Base-by-base conservation (phyloP, 2,329 filamentous ascomycete genomes). In the Aspergillus tamarii region DNA sequence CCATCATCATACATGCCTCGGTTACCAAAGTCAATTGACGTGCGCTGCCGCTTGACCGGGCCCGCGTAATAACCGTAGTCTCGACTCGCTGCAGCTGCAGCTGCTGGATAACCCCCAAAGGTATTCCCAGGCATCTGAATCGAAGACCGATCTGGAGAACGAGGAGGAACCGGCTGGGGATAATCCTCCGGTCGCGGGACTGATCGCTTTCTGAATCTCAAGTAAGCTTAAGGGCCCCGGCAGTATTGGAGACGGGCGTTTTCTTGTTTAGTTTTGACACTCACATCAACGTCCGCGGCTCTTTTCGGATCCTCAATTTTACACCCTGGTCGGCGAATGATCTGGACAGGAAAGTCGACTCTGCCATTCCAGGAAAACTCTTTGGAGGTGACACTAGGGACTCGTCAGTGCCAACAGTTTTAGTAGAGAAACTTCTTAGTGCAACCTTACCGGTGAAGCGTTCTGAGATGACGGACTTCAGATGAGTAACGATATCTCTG, bases 261-360 rank as follows among this genome's bases (percentile, higher is more conserved):
- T 30, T 32, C 36, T 21, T n/a, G 23, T 21, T 12, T 32, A 14
- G 30, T 19, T 21, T 10, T 26, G 23, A 45, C 48, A 76, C 76
- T 72, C 65, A 79, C 79, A 80, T 72, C 63, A 80, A 68, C n/a
- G 85, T 85, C 62, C 91, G 85, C 52, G 91, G 90, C 76, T 96
- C 93, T 75, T 96, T 96, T 60, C 93, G 88, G 54, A 96, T 84
- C 59, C 93, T 86, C 36, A 97, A 81, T 58, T 92, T 89, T 16
- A 96, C 91, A 10, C 93, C 93, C 75, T 96, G 93, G 71, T 96
- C 93, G 67, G 91, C 91, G 76, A 97, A 94, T 0, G 90, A 89
- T 58, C 92, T 86, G 0, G 93, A 95, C 50, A 96, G 80, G 69
- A 89, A 88, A 0, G 92, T 95, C 1, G 92, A 96, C 76, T 94